A percentile compares a stretch with the other conserved stretches of the same genome.
phyloP scores from a whole-genome alignment of 306 rosid genomes.

The Ormosia semicastrata region DNA sequence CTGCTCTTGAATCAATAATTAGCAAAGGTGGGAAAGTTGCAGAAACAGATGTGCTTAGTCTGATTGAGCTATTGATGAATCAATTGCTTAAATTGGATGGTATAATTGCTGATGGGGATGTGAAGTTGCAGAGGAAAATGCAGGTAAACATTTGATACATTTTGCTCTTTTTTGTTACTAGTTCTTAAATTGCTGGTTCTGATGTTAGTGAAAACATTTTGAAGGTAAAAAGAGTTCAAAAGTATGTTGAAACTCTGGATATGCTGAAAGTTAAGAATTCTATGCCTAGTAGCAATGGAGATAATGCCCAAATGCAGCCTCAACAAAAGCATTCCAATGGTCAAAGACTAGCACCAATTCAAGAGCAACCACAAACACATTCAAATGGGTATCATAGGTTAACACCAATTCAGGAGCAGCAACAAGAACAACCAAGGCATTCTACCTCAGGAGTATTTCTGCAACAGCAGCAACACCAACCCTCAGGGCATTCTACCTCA shows the following conservation, averaged over 20 bases:
- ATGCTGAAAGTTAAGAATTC: slow-evolving; percentile 74
- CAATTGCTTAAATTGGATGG: slow-evolving; percentile 86
- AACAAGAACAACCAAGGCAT: slow-evolving; percentile 22
- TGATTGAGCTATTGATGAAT: slow-evolving; percentile 86
- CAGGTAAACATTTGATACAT: slow-evolving; percentile 54
- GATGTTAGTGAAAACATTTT: slow-evolving; percentile 5
- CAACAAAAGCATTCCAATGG: slow-evolving; percentile 49
- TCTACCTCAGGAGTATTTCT: slow-evolving; percentile 1
- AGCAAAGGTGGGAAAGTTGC: slow-evolving; percentile 78
- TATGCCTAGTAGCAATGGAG: slow-evolving; percentile 41
- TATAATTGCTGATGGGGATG: slow-evolving; percentile 84
- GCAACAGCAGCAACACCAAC: slow-evolving; percentile 30
- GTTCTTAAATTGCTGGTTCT: background rate
- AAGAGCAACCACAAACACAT: slow-evolving; percentile 45
- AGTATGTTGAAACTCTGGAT: slow-evolving; percentile 89
- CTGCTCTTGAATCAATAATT: slow-evolving; percentile 77
- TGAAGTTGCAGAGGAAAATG: slow-evolving; percentile 93
- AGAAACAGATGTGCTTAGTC: slow-evolving; percentile 67
- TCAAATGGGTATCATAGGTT: slow-evolving; percentile 30
- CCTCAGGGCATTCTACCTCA: slow-evolving; percentile 45
- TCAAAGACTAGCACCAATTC: slow-evolving; percentile 44
- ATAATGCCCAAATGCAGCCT: slow-evolving; percentile 27
- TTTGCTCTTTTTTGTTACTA: background rate
- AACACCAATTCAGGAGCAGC: slow-evolving; percentile 56
- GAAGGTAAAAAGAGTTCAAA: slow-evolving; percentile 94